Evolutionary conservation across 2,329 filamentous ascomycete genomes (phyloP).

Genomic region (Orbilia blumenaviensis): DNA sequence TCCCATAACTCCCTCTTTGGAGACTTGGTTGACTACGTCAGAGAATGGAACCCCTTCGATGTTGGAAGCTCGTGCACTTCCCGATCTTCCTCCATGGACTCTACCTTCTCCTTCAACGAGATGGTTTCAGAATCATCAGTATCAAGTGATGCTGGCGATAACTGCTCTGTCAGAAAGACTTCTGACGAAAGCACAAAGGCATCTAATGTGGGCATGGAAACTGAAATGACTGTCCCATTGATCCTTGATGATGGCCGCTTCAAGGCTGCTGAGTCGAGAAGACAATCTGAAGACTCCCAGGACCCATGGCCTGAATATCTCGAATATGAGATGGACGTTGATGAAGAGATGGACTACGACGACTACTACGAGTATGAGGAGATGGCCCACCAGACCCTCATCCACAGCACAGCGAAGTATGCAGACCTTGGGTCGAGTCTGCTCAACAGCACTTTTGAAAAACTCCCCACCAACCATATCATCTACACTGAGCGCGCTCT

Average conservation of each 20-base stretch:
- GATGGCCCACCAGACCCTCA: conserved; percentile 34
- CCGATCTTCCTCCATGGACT: conserved; percentile 47
- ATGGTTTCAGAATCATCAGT: conserved; percentile 49
- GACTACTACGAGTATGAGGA: conserved; percentile 52
- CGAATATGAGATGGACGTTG: conserved; percentile 39
- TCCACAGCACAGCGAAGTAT: conserved; percentile 32
- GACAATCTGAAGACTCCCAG: conserved; percentile 36
- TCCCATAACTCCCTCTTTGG: conserved; percentile 50
- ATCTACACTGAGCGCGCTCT: conserved; percentile 37
- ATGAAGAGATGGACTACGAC: conserved; percentile 50
- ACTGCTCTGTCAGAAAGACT: conserved; percentile 34
- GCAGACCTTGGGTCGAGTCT: conserved; percentile 45
- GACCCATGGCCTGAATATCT: conserved; percentile 49
- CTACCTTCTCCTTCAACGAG: conserved; percentile 50
- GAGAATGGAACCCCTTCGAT: conserved; percentile 52
- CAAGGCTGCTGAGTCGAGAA: conserved; percentile 10
- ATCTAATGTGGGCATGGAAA: neutral
- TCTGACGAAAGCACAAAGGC: conserved; percentile 32
- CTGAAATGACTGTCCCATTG: conserved; percentile 39
- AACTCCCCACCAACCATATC: conserved; percentile 28
- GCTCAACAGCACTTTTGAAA: conserved; percentile 35
- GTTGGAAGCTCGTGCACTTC: conserved; percentile 42
- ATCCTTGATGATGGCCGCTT: conserved; percentile 35
- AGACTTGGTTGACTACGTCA: conserved; percentile 52
- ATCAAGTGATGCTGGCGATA: conserved; percentile 47